Evolutionary conservation across 768 basidiomycete species (phyloP), one percentile per base, ranked within the genome.

Genomic region (Mrakia hoshinonis): DNA sequence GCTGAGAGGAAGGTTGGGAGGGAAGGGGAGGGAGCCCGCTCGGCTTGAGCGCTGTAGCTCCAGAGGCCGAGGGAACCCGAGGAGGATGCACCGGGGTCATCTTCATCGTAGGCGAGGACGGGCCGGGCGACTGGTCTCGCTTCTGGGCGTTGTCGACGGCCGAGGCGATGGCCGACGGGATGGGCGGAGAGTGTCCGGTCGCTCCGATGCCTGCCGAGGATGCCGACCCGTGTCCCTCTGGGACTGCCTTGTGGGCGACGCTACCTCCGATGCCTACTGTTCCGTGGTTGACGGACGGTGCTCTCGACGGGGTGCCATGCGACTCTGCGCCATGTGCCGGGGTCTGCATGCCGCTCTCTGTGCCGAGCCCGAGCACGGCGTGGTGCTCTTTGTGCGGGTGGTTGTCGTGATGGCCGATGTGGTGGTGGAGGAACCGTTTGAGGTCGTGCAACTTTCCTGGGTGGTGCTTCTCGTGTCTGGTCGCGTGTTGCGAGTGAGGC

Each of bases 381-480:
- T 76, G 75, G 71, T 76, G 74, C 43, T 73, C 67, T 26, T 67
- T 67, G 43, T 72, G 71, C 51, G 38, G 74, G 52, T 75, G 73
- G 54, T 74, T 72, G 55, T 75, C 73, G 55, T 77, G 69, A 76
- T 89, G 87, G 71, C 86, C 86, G 62, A 95, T 87, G 81, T 95
- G 92, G 81, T 90, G 86, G 81, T 95, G 91, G 74, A 99, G 85
- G 82, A 98, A 96, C 36, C 93, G 89, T 78, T 92, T 92, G 77
- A 97, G 87, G 80, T 97, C 94, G 81, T 90, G 87, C 64, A 98
- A 84, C 2, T 92, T 89, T 0, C 91, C 89, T 70, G 83, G 82
- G 74, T 81, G 79, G 48, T 79, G 76, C 73, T 84, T 81, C 22
- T 77, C 70, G 67, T 80, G 80, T 34, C 81, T 74, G 5, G 80